Conservation (phyloP, 495 filamentous ascomycete genomes). For the Neurospora sp. region DNA sequence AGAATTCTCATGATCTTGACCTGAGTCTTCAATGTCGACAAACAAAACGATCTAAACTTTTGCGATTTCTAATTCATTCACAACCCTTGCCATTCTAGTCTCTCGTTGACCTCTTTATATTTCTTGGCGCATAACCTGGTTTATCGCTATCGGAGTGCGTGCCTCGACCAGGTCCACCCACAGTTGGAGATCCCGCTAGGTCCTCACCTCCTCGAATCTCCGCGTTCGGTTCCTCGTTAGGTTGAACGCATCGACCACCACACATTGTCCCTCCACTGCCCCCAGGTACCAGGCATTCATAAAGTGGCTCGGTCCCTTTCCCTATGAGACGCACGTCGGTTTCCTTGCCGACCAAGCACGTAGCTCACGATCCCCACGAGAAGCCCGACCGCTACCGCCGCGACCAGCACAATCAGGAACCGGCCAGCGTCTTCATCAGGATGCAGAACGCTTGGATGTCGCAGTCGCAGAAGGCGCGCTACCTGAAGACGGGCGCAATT, state of each 20-base stretch:
- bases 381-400: slow-evolving; percentile 44
- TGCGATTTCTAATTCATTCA: background rate
- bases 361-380: slow-evolving; percentile 47
- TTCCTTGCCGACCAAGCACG: slow-evolving; percentile 47
- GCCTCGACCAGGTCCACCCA: background rate
- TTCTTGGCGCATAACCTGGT: background rate
- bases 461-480: slow-evolving; percentile 65
- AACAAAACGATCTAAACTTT: background rate
- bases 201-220: background rate
- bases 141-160: background rate
- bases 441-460: slow-evolving; percentile 50
- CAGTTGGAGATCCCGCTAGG: background rate
- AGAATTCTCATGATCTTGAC: background rate
- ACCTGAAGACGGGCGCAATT: slow-evolving; percentile 73
- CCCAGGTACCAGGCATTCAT: background rate
- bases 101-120: background rate
- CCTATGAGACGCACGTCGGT: slow-evolving; percentile 50
- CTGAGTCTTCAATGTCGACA: background rate
- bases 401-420: slow-evolving; percentile 26
- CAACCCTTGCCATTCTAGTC: background rate
- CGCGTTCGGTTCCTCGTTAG: background rate
- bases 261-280: background rate
- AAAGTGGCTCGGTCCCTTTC: slow-evolving; percentile 1
- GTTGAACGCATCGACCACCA: background rate
- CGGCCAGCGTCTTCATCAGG: slow-evolving; percentile 32